phyloP scores from a whole-genome alignment of 352 stramenopile genomes.

The Blastocystis sp. region DNA sequence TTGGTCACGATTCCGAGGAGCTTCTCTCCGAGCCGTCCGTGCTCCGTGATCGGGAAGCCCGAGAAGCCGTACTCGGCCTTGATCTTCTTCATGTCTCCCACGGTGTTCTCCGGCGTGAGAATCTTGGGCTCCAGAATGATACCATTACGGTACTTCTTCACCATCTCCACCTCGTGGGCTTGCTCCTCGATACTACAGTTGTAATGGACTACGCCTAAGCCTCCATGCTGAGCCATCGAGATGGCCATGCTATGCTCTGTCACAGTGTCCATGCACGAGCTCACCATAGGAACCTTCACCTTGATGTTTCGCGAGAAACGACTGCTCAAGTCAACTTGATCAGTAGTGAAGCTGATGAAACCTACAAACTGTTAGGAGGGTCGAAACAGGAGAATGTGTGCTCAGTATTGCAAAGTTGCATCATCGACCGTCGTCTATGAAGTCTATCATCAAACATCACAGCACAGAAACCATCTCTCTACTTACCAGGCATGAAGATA shows the following conservation, averaged over 20 bases:
- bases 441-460: constrained; percentile 53
- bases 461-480: background rate
- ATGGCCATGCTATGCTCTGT: constrained; percentile 99
- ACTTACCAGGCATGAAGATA: constrained; percentile 71
- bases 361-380: constrained; percentile 64
- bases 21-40: constrained; percentile 90
- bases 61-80: constrained; percentile 91
- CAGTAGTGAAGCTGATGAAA: constrained; percentile 87
- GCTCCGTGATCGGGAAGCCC: constrained; percentile 95
- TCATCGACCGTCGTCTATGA: background rate
- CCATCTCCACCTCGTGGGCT: constrained; percentile 78
- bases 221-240: constrained; percentile 93
- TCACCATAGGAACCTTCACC: constrained; percentile 72
- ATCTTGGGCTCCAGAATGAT: constrained; percentile 62
- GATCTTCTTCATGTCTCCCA: constrained; percentile 87
- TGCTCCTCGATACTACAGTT: constrained; percentile 97
- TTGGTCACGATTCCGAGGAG: constrained; percentile 97
- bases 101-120: constrained; percentile 71
- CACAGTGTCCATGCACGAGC: constrained; percentile 99
- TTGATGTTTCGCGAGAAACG: constrained; percentile 82
- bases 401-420: background rate
- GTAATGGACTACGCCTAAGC: constrained; percentile 99
- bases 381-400: background rate
- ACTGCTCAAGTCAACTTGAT: constrained; percentile 88
- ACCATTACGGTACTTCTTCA: constrained; percentile 64